Base-by-base conservation (phyloP, 768 basidiomycete species). In the Kwoniella sp. region DNA sequence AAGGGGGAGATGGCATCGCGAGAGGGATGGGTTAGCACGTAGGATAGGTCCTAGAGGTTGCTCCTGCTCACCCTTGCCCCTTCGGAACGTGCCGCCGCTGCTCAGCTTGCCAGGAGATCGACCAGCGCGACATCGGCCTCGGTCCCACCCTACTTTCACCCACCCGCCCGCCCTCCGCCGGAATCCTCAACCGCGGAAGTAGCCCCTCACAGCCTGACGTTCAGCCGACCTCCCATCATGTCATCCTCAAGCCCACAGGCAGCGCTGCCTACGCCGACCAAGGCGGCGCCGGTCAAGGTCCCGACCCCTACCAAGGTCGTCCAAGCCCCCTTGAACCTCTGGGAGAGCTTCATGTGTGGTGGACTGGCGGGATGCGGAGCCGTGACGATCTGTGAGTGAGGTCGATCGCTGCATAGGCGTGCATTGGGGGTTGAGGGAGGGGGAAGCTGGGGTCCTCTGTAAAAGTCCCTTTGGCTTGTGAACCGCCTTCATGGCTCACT, bases 331-430 rank as follows among this genome's bases (percentile, higher is more conserved):
- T 41, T 70, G 38, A 65, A 49, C 20, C 49, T 70, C 5, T 38
- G 33, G 14, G 69, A 70, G 46, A 57, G 53, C 34, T 99, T 99
- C 69, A 39, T 87, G 10, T 87, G 87, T 59, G 95, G 95, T 51
- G 92, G 87, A 22, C 70, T 91, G 46, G 95, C 95, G 45, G 95
- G 91, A 52, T 89, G 83, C 73, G 84, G 87, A 37, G 93, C 92
- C 29, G 91, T 92, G 59, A 65, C 73, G 9, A 63, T 74, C 11
- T 74, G 71, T 73, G 40, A 63, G 71, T 66, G 19, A 10, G 22
- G 4, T 3, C 9, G n/a, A 1, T 40, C 26, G 15, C 2, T 31
- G 11, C 29, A 1, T 8, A n/a, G n/a, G n/a, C n/a, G n/a, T n/a
- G n/a, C n/a, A n/a, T n/a, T n/a, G n/a, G n/a, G n/a, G n/a, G n/a